Evolutionary conservation across 2,329 filamentous ascomycete genomes (phyloP).

Genomic region (Neofusicoccum ribis): DNA sequence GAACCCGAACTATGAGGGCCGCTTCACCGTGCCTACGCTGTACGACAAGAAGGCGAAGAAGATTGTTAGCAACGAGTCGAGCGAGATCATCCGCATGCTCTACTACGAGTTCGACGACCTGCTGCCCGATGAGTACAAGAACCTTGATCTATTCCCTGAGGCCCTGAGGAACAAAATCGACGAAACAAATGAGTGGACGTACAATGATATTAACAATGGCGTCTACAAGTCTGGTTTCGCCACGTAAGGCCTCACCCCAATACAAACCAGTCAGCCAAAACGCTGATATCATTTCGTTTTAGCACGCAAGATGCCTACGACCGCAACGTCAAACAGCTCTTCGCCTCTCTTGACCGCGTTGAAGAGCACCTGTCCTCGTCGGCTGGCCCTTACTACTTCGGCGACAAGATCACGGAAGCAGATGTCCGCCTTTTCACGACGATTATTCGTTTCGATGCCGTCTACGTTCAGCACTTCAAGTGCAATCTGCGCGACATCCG

Average conservation of each 20-base stretch:
- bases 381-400: conserved; percentile 53
- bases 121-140: conserved; percentile 45
- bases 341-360: conserved; percentile 50
- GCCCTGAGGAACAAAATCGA: conserved; percentile 49
- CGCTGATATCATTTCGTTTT: neutral
- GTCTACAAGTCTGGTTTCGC: conserved; percentile 56
- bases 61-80: conserved; percentile 90
- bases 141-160: conserved; percentile 47
- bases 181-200: conserved; percentile 53
- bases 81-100: conserved; percentile 91
- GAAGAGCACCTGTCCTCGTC: conserved; percentile 45
- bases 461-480: conserved; percentile 64
- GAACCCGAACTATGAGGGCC: conserved; percentile 69
- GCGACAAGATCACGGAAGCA: conserved; percentile 54
- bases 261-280: too few relatives aligned
- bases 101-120: conserved; percentile 73
- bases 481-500: conserved; percentile 85
- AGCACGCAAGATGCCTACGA: conserved; percentile 52
- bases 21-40: conserved; percentile 85
- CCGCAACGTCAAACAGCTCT: conserved; percentile 47
- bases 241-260: conserved; percentile 34
- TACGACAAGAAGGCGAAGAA: conserved; percentile 74
- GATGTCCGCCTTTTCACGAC: conserved; percentile 58
- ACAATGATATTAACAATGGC: conserved; percentile 54
- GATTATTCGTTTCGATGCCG: conserved; percentile 61